Evolutionary conservation across 2,329 filamentous ascomycete species (phyloP).

Genomic region (Phyllosticta citribraziliensis): DNA sequence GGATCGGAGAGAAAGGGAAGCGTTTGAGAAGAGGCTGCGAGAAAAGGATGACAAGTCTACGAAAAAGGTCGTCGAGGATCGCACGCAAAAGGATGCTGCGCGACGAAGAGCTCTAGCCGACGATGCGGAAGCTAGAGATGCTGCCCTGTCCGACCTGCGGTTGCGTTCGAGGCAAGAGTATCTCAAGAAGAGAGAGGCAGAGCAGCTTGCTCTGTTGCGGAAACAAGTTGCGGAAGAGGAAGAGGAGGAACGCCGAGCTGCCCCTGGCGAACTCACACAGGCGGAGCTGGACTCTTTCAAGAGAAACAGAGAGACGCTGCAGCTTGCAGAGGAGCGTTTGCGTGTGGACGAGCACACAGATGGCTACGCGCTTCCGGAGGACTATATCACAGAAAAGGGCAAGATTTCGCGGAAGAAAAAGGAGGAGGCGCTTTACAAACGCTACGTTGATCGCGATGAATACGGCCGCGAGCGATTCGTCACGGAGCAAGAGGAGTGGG

Average conservation of each 20-base stretch:
- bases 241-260: slow-evolving; percentile 58
- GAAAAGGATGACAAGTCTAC: slow-evolving; percentile 61
- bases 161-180: slow-evolving; percentile 85
- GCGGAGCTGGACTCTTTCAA: slow-evolving; percentile 81
- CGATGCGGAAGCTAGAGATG: slow-evolving; percentile 52
- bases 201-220: slow-evolving; percentile 74
- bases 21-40: slow-evolving; percentile 66
- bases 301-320: slow-evolving; percentile 68
- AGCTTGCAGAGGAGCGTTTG: slow-evolving; percentile 73
- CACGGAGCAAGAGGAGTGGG: slow-evolving; percentile 94
- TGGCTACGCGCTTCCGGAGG: slow-evolving; percentile 86
- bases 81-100: slow-evolving; percentile 47
- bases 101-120: slow-evolving; percentile 55
- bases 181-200: slow-evolving; percentile 80
- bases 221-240: slow-evolving; percentile 87
- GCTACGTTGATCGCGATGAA: slow-evolving; percentile 80
- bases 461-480: slow-evolving; percentile 81
- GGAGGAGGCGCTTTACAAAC: slow-evolving; percentile 78
- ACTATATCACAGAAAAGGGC: slow-evolving; percentile 89
- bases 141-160: slow-evolving; percentile 70
- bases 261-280: slow-evolving; percentile 64
- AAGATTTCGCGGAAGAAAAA: slow-evolving; percentile 83
- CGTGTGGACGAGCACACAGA: slow-evolving; percentile 86
- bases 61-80: slow-evolving; percentile 57
- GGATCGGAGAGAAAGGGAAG: slow-evolving; percentile 58